These are phyloP conservation scores for Extremus antarcticus DNA, from an alignment of 495 filamentous ascomycete species.

Conservation along the genomic window DNA sequence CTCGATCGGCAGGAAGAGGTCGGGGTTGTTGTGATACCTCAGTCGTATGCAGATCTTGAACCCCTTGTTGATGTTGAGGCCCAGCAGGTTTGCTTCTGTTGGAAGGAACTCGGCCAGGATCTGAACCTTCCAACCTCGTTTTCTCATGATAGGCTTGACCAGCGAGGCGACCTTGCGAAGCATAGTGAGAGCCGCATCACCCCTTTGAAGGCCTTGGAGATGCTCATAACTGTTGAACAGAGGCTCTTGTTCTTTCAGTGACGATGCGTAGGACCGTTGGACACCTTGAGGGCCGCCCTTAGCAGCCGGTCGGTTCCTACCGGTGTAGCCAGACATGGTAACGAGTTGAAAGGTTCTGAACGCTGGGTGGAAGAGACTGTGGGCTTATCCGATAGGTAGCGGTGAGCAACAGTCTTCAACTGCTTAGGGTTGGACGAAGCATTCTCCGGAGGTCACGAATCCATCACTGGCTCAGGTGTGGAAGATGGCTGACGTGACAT, in stretches of 20 bases:
- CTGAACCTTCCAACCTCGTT: slow-evolving; percentile 67
- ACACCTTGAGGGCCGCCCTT: slow-evolving; percentile 17
- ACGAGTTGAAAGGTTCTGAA: too few relatives aligned
- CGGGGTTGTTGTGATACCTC: slow-evolving; percentile 63
- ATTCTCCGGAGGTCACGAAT: too few relatives aligned
- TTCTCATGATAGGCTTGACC: slow-evolving; percentile 93
- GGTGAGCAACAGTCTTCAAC: too few relatives aligned
- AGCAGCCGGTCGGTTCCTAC: slow-evolving; percentile 7
- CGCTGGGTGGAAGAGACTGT: too few relatives aligned
- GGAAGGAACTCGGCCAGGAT: slow-evolving; percentile 82
- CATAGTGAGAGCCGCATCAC: slow-evolving; percentile 69
- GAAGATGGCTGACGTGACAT: too few relatives aligned
- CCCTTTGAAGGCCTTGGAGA: slow-evolving; percentile 57
- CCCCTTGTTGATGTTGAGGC: slow-evolving; percentile 65
- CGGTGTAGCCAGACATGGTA: neutral
- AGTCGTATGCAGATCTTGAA: slow-evolving; percentile 75
- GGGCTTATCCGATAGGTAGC: too few relatives aligned
- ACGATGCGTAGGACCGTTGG: slow-evolving; percentile 16
- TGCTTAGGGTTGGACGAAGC: too few relatives aligned
- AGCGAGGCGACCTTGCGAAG: slow-evolving; percentile 76
- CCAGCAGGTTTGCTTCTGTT: slow-evolving; percentile 59
- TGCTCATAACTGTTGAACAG: slow-evolving; percentile 70
- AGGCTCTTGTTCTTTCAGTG: slow-evolving; percentile 42
- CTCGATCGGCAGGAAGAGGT: slow-evolving; percentile 70
- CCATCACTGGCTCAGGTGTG: too few relatives aligned